Base-by-base conservation (phyloP, 495 filamentous ascomycete species). In the Hypoxylon rickii region DNA sequence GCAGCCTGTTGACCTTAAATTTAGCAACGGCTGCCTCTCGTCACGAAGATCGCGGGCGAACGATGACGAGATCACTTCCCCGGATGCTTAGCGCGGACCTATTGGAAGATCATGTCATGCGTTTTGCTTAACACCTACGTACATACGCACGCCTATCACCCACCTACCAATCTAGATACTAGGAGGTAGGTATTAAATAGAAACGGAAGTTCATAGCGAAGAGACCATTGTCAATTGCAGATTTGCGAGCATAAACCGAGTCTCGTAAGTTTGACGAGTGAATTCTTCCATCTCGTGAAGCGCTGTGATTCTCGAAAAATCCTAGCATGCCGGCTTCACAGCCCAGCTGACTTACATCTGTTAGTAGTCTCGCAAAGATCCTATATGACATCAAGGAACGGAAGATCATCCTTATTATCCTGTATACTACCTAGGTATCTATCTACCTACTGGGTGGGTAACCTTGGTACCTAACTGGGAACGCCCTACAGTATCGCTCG, bases 11-110 rank as follows among this genome's bases (percentile, higher is more conserved):
- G 66, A 54, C 65, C 55, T 58, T 56, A 64, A 52, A 61, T 61
- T 59, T 65, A 62, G 64, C 41, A 76, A 75, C 76, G 49, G 51
- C 69, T 67, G 66, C 62, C 64, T 70, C 64, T 71, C 68, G 34
- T 52, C 52, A 75, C 68, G 71, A 63, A 65, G 63, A 75, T 74
- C 73, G 52, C 63, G 59, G 61, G 43, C 69, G 64, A 72, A 71
- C 71, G 63, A 66, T 66, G 74, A 72, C 67, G 68, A 62, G 66
- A 76, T 66, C 57, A 52, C 49, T 60, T 60, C 54, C 61, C 55
- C 53, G 55, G 61, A 64, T 55, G 34, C 42, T 36, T 51, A 65
- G 46, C 17, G 47, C 34, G 47, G 44, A 57, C 53, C 46, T 42
- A 42, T 58, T 43, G 49, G 59, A 54, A 63, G 53, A 58, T 63